A percentile compares a stretch with the other conserved stretches of the same genome.
phyloP scores from a whole-genome alignment of 148 eudicot genomes.

The Rhododendron griersonianum region DNA sequence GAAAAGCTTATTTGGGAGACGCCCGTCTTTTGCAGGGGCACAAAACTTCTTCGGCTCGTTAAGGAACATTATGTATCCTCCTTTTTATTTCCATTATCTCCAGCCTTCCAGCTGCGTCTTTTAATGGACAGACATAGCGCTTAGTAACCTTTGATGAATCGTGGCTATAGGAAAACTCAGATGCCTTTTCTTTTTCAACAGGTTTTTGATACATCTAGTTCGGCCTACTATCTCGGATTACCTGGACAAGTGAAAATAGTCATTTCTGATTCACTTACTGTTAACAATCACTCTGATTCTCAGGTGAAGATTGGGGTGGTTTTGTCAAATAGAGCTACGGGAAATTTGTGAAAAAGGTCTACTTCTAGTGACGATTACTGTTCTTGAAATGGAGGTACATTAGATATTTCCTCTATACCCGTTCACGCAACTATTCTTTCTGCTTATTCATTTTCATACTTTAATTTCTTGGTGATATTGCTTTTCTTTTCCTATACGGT shows the following conservation, averaged over 20 bases:
- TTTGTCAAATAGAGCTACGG: slow-evolving; percentile 53
- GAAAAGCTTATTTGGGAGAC: slow-evolving; percentile 11
- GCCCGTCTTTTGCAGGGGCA: not conserved
- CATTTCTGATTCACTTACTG: not conserved
- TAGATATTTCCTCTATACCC: too few species aligned
- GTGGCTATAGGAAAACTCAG: not conserved
- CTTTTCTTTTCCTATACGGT: not conserved
- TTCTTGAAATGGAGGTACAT: slow-evolving; percentile 91
- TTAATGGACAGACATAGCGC: not conserved
- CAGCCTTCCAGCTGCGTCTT: not conserved
- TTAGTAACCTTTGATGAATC: not conserved
- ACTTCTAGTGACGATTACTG: slow-evolving; percentile 77
- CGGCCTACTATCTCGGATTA: not conserved
- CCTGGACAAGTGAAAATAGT: not conserved
- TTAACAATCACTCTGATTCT: not conserved
- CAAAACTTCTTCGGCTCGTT: not conserved
- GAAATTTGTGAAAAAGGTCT: slow-evolving; percentile 86
- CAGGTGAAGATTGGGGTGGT: slow-evolving; percentile 12
- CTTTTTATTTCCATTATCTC: not conserved
- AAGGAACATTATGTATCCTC: not conserved
- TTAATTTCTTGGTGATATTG: not conserved
- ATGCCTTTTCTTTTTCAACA: not conserved
- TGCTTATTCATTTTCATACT: slow-evolving; percentile 1
- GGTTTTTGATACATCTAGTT: not conserved
- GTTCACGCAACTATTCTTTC: too few species aligned